These are phyloP conservation scores for Chondrus crispus DNA, from an alignment of 23 red algal species.

Conservation along the genomic window DNA sequence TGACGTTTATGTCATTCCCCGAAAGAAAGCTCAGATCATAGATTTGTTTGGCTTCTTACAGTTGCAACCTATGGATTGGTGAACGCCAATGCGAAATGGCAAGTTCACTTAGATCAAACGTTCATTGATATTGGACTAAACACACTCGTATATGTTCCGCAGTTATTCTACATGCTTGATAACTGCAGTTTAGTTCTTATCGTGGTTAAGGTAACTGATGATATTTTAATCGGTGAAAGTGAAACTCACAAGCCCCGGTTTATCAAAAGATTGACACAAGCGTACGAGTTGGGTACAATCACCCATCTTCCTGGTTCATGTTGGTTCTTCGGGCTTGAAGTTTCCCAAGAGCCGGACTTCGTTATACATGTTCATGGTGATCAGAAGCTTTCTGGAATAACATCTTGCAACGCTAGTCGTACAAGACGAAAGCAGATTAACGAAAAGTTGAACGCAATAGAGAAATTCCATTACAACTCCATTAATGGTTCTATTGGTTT, in stretches of 20 bases:
- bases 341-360: not conserved
- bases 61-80: not conserved
- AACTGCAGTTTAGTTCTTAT: not conserved
- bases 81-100: constrained; percentile 11
- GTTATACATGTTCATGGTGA: not conserved
- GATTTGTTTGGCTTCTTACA: not conserved
- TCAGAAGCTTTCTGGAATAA: not conserved
- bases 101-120: not conserved
- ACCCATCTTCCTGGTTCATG: not conserved
- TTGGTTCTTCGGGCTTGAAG: not conserved
- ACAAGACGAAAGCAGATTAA: not conserved
- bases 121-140: not conserved
- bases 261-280: not conserved
- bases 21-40: not conserved
- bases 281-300: not conserved
- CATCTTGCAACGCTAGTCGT: not conserved
- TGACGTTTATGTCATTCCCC: constrained; percentile 6
- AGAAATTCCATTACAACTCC: not conserved
- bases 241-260: not conserved
- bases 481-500: not conserved
- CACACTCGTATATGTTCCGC: not conserved
- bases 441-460: not conserved
- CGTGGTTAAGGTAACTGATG: not conserved
- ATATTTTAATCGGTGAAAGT: not conserved
- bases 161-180: not conserved